Evolutionary conservation across 768 basidiomycete genomes (phyloP).

Genomic region (Boletus reticuloceps): DNA sequence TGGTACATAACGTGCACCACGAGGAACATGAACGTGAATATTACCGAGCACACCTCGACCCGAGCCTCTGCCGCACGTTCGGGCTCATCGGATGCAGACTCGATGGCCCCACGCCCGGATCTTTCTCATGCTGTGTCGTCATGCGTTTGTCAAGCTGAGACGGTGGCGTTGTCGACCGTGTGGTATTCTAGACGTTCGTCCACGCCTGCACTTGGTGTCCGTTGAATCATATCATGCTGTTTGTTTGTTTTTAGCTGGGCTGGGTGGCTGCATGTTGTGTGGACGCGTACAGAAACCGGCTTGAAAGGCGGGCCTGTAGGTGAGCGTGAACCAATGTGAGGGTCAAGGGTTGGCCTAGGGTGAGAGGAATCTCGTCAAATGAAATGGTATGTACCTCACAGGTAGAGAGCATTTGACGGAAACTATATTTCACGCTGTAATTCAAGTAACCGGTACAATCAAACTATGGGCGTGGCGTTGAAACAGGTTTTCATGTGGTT

Average conservation of each 20-base stretch:
- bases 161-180: neutral
- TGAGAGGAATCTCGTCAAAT: no score
- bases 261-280: neutral
- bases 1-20: slow-evolving; percentile 3
- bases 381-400: no score
- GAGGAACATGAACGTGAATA: neutral
- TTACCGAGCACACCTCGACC: neutral
- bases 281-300: slow-evolving; percentile 5
- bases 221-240: neutral
- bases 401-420: neutral
- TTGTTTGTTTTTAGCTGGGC: neutral
- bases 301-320: neutral
- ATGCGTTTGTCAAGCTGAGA: neutral
- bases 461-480: neutral
- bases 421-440: slow-evolving; percentile 3
- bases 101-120: slow-evolving; percentile 4
- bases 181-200: neutral
- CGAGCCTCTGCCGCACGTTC: neutral
- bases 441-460: neutral
- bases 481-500: neutral
- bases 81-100: no score
- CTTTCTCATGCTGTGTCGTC: neutral
- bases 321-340: no score
- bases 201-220: neutral
- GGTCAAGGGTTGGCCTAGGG: no score